phyloP scores from a whole-genome alignment of 2,329 filamentous ascomycete species.

The Nemania sp. region DNA sequence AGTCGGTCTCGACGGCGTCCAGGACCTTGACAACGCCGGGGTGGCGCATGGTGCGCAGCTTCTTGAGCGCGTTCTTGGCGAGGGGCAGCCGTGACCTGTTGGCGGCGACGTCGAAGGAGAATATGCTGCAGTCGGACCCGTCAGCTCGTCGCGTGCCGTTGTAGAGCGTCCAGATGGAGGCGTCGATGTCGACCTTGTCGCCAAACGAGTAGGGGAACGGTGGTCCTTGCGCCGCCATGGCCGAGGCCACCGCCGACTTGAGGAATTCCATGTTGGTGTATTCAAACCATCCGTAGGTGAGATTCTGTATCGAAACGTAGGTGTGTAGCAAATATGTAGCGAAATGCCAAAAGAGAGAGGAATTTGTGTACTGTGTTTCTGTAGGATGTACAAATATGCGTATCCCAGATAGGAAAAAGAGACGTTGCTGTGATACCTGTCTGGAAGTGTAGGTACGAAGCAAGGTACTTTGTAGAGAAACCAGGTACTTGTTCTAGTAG shows the following conservation, averaged over 20 bases:
- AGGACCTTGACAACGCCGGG: conserved; percentile 93
- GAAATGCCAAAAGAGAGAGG: not conserved
- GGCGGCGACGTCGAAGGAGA: conserved; percentile 86
- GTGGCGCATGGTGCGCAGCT: conserved; percentile 89
- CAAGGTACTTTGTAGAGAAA: too few relatives aligned
- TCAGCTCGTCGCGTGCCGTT: conserved; percentile 95
- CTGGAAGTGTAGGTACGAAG: not conserved
- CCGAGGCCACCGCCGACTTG: conserved; percentile 95
- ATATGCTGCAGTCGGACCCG: conserved; percentile 91
- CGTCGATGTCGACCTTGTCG: conserved; percentile 87
- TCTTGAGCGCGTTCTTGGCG: conserved; percentile 91
- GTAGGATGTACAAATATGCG: too few relatives aligned
- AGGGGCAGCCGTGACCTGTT: conserved; percentile 83
- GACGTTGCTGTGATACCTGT: conserved; percentile 9
- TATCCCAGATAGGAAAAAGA: not conserved
- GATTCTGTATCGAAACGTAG: not conserved
- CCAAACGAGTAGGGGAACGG: conserved; percentile 92
- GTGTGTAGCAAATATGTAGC: not conserved
- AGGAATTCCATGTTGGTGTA: conserved; percentile 81
- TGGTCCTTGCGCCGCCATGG: conserved; percentile 85
- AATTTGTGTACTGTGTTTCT: too few relatives aligned
- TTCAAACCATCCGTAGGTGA: conserved; percentile 23
- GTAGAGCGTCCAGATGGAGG: conserved; percentile 95
- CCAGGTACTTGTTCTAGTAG: too few relatives aligned
- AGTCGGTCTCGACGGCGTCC: conserved; percentile 95